Evolutionary conservation across 768 basidiomycete species (phyloP), one percentile per base, ranked within the genome.

Genomic region (Glaciozyma antarctica): DNA sequence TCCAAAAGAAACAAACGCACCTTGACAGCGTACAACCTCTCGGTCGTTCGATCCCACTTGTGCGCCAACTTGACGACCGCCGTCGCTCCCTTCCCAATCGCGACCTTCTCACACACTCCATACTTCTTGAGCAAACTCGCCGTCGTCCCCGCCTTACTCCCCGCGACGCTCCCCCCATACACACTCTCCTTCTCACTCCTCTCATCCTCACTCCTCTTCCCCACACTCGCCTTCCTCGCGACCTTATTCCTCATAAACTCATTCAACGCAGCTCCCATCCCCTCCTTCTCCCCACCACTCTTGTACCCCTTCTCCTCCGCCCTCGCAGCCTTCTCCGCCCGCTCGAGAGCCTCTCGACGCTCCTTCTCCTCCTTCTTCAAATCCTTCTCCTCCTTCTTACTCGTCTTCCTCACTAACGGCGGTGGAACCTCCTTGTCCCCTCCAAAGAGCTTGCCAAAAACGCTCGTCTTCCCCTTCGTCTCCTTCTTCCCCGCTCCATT

Each of bases 1-100:
- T 0, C 26, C 16, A 38, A 43, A 22, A 34, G 26, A 22, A n/a
- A 62, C 84, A 22, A n/a, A 62, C 84, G 62, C 65, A 92, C 91
- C 85, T 99, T 99, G 78, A 99, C 88, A 53, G 94, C 94, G 73
- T 97, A 99, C 41, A 98, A 80, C 81, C 93, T 94, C 79, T 99
- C 94, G 26, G 81, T 84, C 17, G 63, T 66, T 65, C 93, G 81
- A 76, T 99, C 95, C 94, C 94, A 98, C 79, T 98, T 99, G 79
- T 99, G 95, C 51, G 93, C 94, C 22, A 99, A 82, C 54, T 90
- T 81, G 52, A 99, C 94, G 61, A 97, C 91, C 56, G 89, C 90
- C 30, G 95, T 99, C n/a, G 94, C 95, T 24, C 94, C 94, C 77
- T 92, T 95, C 47, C 94, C 94, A 69, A 99, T 95, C 17, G 94